A percentile compares a stretch with the other conserved stretches of the same genome.
Conservation (phyloP, 164 flowering plant genomes). For the Vitis riparia region DNA sequence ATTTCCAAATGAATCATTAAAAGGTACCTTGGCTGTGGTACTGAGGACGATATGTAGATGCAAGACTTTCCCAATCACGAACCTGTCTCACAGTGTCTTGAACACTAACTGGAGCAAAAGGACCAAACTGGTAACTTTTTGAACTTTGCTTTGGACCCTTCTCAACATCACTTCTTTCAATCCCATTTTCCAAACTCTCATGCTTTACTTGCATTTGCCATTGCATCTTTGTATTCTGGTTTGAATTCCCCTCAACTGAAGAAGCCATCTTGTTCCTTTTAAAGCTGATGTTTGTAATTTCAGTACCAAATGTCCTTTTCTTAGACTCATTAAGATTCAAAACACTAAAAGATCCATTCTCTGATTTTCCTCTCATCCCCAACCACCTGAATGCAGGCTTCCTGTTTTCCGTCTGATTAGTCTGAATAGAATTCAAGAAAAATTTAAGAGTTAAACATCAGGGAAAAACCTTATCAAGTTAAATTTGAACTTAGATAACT, state of each 20-base stretch:
- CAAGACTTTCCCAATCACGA: constrained; percentile 69
- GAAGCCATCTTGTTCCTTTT: constrained; percentile 48
- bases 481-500: not conserved
- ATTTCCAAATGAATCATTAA: too few species aligned
- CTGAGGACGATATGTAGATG: constrained; percentile 61
- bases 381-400: constrained; percentile 95
- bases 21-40: constrained; percentile 88
- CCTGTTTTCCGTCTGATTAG: constrained; percentile 63
- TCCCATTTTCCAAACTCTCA: constrained; percentile 27
- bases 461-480: too few species aligned
- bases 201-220: constrained; percentile 24
- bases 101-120: constrained; percentile 64
- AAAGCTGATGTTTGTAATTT: constrained; percentile 56
- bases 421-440: constrained; percentile 42
- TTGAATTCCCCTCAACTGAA: constrained; percentile 16
- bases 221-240: constrained; percentile 17
- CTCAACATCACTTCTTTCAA: constrained; percentile 18
- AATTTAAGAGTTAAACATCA: not conserved
- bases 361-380: constrained; percentile 45
- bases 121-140: constrained; percentile 72
- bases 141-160: constrained; percentile 28
- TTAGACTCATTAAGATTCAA: constrained; percentile 26
- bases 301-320: constrained; percentile 79
- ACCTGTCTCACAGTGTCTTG: constrained; percentile 22
- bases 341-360: constrained; percentile 9